phyloP scores from a whole-genome alignment of 768 basidiomycete species.

The Mycena alexandri region DNA sequence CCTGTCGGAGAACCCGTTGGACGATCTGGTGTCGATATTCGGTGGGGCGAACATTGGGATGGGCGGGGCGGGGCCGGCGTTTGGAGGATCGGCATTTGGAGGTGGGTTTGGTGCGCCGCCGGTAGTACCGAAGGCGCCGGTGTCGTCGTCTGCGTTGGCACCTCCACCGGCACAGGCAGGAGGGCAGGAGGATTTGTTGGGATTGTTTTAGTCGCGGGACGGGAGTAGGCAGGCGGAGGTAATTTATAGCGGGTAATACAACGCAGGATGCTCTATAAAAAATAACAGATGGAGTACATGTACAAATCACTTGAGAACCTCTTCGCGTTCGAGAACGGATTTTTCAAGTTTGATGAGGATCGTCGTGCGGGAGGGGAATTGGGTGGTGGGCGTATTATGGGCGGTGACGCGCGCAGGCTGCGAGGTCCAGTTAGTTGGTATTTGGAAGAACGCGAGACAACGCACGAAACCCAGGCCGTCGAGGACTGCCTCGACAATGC shows the following conservation, averaged over 20 bases:
- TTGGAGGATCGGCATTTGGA: slow-evolving; percentile 22
- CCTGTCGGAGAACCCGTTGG: slow-evolving; percentile 89
- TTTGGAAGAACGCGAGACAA: slow-evolving; percentile 53
- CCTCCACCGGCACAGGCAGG: slow-evolving; percentile 42
- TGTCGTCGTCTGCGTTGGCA: slow-evolving; percentile 7
- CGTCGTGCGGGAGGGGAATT: slow-evolving; percentile 89
- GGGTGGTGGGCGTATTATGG: slow-evolving; percentile 88
- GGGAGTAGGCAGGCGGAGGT: neutral
- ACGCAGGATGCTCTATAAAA: neutral
- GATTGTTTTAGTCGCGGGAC: slow-evolving; percentile 56
- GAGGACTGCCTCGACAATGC: slow-evolving; percentile 96
- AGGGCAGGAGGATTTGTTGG: slow-evolving; percentile 66
- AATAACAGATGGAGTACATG: neutral
- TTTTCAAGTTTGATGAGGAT: slow-evolving; percentile 97
- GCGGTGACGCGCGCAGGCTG: slow-evolving; percentile 98
- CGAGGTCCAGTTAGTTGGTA: slow-evolving; percentile 16
- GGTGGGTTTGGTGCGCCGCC: slow-evolving; percentile 18
- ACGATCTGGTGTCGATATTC: slow-evolving; percentile 95
- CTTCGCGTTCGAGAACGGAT: slow-evolving; percentile 93
- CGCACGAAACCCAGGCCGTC: slow-evolving; percentile 95
- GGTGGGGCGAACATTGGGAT: slow-evolving; percentile 62
- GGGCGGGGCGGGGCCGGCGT: slow-evolving; percentile 26
- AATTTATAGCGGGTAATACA: slow-evolving; percentile 24
- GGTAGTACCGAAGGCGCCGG: neutral
- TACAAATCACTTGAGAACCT: slow-evolving; percentile 74